Evolutionary conservation across 257 asterid species (phyloP), one percentile per base, ranked within the genome.

Genomic region (Rubia yunnanensis): DNA sequence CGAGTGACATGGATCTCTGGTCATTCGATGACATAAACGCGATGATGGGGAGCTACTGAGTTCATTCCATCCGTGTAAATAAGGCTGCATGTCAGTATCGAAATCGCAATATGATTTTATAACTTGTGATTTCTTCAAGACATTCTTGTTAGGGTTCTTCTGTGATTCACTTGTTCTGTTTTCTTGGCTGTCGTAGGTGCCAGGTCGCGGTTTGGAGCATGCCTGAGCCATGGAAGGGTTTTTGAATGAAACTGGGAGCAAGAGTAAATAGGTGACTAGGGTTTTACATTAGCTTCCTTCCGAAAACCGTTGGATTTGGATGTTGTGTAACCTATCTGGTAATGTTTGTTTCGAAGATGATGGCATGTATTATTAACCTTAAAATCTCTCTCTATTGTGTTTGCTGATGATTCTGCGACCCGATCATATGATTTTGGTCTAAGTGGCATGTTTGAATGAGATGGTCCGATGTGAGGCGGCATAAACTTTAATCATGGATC

Each of bases 1-100:
- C 76, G 26, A 85, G 72, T 13, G 75, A 76, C 17, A 80, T 84
- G 84, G 89, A 85, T 73, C 90, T 91, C 38, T 91, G 98, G 98
- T 59, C 84, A 52, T 85, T 85, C 4, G 95, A 85, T 32, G 94
- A 88, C 70, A 72, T 83, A 61, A 72, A 86, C 1, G 70, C 88
- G 7, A 64, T 88, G 77, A 60, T 83, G 83, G 92, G 78, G 54
- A 76, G 79, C 49, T 91, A 75, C 80, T 91, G 77, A 86, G 72
- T 66, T 36, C 60, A 50, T 64, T 30, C 60, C 63, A 59, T 66
- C 44, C 72, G 67, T 86, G 96, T 88, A 88, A 83, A 88, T 91
- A 86, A 86, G 82, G 87, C 94, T 78, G 63, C 85, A 82, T 75
- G 91, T 87, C 70, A 64, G 91, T 82, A 55, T 13, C 32, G 5